Evolutionary conservation across 352 stramenopile genomes (phyloP), one percentile per base, ranked within the genome.

Genomic region (Thraustochytrium aureum): DNA sequence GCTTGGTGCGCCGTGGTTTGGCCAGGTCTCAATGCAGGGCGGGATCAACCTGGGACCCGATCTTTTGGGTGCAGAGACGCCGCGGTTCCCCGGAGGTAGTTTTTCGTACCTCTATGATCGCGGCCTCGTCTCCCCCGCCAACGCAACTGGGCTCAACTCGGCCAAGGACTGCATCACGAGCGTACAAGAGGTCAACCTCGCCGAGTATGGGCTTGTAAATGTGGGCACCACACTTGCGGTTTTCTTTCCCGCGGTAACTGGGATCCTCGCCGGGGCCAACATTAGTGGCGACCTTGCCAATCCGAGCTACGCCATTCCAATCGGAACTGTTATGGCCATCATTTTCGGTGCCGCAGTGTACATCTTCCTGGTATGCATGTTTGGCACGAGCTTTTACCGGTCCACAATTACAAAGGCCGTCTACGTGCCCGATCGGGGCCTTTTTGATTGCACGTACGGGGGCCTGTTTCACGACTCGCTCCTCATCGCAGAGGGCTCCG

Each of bases 211-310:
- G 4, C 42, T 50, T n/a, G 73, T 82, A 14, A 82, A 74, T 52
- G 14, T 81, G 17, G 73, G 73, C 50, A 85, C 61, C 7, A 47
- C 74, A 2, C 61, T 17, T 33, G 90, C 87, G 84, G 4, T 93
- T 37, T 89, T 93, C 42, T 93, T 92, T 61, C 89, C 89, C 39
- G 87, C 91, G 1, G 88, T 89, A 20, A 93, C 89, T 10, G 88
- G 88, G 5, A 86, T 86, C 45, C 72, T 85, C 0, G 83, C 83
- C 6, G 83, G 83, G 0, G 82, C 83, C 0, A 85, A 84, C 45
- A 85, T 85, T 42, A 61, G 33, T 10, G 83, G 83, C 47, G 81
- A 85, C 73, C 60, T 86, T 3, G 84, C 72, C 0, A 42, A 84
- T 47, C 82, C 69, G 3, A 43, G 39, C 26, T 81, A 7, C 12